phyloP scores from a whole-genome alignment of 345 rosid genomes.

The Reutealis trisperma region DNA sequence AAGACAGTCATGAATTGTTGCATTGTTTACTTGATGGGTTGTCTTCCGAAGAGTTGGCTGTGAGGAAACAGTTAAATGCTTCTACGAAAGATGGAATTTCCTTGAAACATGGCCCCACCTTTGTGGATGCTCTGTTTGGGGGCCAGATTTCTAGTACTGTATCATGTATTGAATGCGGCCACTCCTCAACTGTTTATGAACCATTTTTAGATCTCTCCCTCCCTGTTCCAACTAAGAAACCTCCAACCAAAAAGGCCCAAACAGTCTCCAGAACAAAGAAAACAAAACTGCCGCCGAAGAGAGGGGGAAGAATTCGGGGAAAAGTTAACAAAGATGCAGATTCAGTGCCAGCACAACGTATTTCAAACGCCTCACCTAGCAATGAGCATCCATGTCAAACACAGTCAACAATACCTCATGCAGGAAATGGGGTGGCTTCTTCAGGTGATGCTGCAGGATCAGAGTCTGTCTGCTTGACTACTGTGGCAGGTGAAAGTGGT shows the following conservation, averaged over 20 bases:
- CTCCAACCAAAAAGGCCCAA: constrained; percentile 57
- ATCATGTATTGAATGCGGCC: constrained; percentile 80
- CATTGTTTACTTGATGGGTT: constrained; percentile 79
- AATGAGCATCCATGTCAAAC: constrained; percentile 25
- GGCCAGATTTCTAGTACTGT: constrained; percentile 89
- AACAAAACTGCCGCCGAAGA: constrained; percentile 68
- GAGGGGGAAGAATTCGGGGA: constrained; percentile 44
- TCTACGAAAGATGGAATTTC: constrained; percentile 36
- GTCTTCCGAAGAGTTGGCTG: constrained; percentile 71
- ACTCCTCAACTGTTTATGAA: constrained; percentile 84
- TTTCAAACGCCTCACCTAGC: constrained; percentile 31
- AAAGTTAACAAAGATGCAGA: constrained; percentile 52
- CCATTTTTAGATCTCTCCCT: constrained; percentile 94
- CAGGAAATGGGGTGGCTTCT: constrained; percentile 28
- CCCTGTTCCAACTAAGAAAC: constrained; percentile 82
- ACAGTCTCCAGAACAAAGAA: constrained; percentile 62
- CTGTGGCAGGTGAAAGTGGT: constrained; percentile 28
- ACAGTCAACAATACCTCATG: constrained; percentile 21
- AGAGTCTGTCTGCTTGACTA: constrained; percentile 26
- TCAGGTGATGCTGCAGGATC: constrained; percentile 30
- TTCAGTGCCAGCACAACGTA: constrained; percentile 30
- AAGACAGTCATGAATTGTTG: constrained; percentile 95
- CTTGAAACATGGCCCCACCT: constrained; percentile 46
- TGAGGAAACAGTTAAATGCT: constrained; percentile 45
- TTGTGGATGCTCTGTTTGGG: constrained; percentile 80